These are phyloP conservation scores for Tilletia indica DNA, from an alignment of 1,284 basidiomycete species.

Conservation along the genomic window DNA sequence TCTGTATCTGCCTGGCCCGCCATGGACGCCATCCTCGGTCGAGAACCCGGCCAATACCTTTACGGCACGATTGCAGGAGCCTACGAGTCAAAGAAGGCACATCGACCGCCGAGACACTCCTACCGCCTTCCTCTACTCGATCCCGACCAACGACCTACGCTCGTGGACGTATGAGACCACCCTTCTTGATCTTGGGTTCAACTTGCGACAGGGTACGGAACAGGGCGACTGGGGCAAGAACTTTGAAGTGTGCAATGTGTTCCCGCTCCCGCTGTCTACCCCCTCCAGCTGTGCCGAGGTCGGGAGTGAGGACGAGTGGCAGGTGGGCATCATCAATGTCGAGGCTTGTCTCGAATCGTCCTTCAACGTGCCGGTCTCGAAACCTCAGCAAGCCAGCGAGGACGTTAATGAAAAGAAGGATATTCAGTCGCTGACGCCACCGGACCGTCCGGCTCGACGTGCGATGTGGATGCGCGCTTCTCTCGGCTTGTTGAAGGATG, in stretches of 20 bases:
- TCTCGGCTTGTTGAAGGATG: background rate
- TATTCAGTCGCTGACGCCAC: background rate
- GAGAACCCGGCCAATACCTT: conserved; percentile 20
- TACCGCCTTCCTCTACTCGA: conserved; percentile 37
- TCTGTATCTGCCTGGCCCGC: conserved; percentile 37
- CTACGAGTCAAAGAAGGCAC: conserved; percentile 22
- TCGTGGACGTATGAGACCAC: conserved; percentile 35
- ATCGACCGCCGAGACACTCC: conserved; percentile 26
- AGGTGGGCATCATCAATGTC: background rate
- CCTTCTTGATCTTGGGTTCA: conserved; percentile 17
- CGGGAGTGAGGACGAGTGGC: background rate
- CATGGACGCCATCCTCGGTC: conserved; percentile 31
- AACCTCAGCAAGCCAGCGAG: background rate
- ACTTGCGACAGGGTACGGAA: conserved; percentile 21
- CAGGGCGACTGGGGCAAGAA: conserved; percentile 42
- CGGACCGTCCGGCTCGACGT: background rate
- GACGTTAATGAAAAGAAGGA: background rate
- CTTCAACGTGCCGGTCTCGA: background rate
- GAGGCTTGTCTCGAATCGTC: background rate
- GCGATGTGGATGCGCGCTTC: conserved; percentile 11
- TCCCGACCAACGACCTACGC: conserved; percentile 31
- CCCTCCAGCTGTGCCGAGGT: background rate
- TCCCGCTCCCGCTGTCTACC: conserved; percentile 21
- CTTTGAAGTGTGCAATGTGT: conserved; percentile 45
- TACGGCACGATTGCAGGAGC: conserved; percentile 40